Evolutionary conservation across 140 eudicot species (phyloP).

Genomic region (Anethum foeniculum): DNA sequence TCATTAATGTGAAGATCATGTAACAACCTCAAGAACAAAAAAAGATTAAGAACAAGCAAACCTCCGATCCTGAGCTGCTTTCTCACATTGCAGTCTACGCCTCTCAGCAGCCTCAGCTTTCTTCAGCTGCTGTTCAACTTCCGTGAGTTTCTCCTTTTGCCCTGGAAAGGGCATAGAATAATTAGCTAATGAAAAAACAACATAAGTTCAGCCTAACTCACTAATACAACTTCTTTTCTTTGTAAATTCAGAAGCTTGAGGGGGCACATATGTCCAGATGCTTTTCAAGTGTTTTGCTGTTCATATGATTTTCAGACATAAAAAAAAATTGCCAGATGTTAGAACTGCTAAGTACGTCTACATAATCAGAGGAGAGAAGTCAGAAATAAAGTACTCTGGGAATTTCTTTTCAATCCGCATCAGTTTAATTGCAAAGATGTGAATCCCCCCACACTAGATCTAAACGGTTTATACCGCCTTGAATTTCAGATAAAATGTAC

Average conservation of each 20-base stretch:
- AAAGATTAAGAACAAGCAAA: constrained; percentile 8
- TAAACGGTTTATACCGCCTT: background rate
- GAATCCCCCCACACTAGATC: background rate
- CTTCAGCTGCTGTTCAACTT: constrained; percentile 63
- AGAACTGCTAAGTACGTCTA: background rate
- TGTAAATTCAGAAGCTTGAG: background rate
- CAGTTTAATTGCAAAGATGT: background rate
- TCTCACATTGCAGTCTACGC: constrained; percentile 54
- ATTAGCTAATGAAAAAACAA: background rate
- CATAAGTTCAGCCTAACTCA: background rate
- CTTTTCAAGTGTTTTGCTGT: background rate
- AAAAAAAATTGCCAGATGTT: background rate
- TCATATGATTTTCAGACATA: background rate
- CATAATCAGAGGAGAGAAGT: background rate
- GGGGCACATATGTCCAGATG: background rate
- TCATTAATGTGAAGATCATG: background rate
- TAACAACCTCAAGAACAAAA: background rate
- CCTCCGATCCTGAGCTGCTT: constrained; percentile 81
- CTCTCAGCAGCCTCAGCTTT: constrained; percentile 80
- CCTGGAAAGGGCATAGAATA: constrained; percentile 24
- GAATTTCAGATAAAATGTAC: background rate
- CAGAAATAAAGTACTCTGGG: background rate
- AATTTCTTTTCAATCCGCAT: background rate
- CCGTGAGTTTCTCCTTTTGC: constrained; percentile 63
- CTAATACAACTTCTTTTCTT: background rate